Evolutionary conservation across 768 basidiomycete genomes (phyloP), one percentile per base, ranked within the genome.

Genomic region (Suillus ampliporus): DNA sequence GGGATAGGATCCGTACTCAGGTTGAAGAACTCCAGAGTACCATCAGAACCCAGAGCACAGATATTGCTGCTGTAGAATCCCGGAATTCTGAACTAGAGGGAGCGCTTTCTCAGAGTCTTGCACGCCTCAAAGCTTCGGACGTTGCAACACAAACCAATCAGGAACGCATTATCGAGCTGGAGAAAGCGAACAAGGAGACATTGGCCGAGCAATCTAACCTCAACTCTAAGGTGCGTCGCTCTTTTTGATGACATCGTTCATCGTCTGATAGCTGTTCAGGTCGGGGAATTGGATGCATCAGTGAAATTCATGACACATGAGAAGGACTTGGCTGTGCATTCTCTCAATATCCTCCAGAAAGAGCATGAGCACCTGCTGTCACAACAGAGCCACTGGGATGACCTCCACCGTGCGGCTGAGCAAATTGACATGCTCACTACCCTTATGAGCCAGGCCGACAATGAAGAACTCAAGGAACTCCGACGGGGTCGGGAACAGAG

Each of bases 341-440:
- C 84, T 26, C 76, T 89, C 19, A 74, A 76, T 44, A 66, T 75
- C 19, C 80, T 92, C 40, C 87, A 85, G 69, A 82, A 80, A 69
- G 87, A 90, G 60, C 81, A 87, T 61, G 86, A 91, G 47, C 78
- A 81, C 28, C 77, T 91, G 19, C 52, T 80, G 1, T 77, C 83
- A 28, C 89, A 94, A 66, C 88, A 90, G 69, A 80, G 74, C n/a
- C 86, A 90, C 59, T 93, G 90, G 92, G 89, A 91, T n/a, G 85
- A 88, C 48, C 80, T 94, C 23, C 88, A 82, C 31, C 85, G 83
- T 52, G 83, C 88, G 2, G 82, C 87, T 3, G 89, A 92, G 68
- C 90, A 94, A 73, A 85, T 95, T 35, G 89, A 91, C 60, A 70
- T 80, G 54, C 83, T 95, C 40, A 81, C 88, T 23, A 82, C 76